phyloP scores from a whole-genome alignment of 192 early-diverging fungal genomes.

The Chytriomyces sp. region DNA sequence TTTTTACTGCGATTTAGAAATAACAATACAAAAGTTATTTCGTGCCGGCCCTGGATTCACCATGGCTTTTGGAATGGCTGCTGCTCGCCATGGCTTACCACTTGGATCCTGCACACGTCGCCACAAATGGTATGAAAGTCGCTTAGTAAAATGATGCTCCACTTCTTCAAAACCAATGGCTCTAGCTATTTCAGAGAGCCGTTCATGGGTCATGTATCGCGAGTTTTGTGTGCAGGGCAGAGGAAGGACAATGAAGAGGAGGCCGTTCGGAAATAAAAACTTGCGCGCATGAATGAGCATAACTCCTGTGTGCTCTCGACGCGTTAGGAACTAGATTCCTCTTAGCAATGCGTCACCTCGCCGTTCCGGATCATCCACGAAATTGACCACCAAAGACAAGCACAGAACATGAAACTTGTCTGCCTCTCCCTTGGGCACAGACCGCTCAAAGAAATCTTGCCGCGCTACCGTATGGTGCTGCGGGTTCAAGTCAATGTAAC shows the following conservation, averaged over 20 bases:
- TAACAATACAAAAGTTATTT: slow-evolving; percentile 81
- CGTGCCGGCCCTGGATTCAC: slow-evolving; percentile 61
- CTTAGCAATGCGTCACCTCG: slow-evolving; percentile 52
- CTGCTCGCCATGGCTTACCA: background rate
- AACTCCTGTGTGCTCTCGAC: slow-evolving; percentile 40
- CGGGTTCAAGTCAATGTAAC: slow-evolving; percentile 85
- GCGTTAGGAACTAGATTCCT: background rate
- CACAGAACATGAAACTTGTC: slow-evolving; percentile 76
- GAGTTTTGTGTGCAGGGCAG: slow-evolving; percentile 83
- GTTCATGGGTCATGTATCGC: slow-evolving; percentile 79
- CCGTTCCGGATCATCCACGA: slow-evolving; percentile 73
- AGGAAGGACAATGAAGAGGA: slow-evolving; percentile 79
- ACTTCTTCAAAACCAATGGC: slow-evolving; percentile 68
- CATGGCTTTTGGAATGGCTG: slow-evolving; percentile 58
- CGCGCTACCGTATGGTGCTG: slow-evolving; percentile 70
- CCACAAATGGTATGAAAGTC: slow-evolving; percentile 82
- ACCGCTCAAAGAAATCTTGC: slow-evolving; percentile 84
- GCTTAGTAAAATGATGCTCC: slow-evolving; percentile 65
- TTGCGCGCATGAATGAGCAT: slow-evolving; percentile 60
- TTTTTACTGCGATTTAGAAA: no score
- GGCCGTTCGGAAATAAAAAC: slow-evolving; percentile 54
- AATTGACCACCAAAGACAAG: slow-evolving; percentile 85
- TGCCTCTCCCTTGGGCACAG: slow-evolving; percentile 37
- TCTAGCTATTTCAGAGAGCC: slow-evolving; percentile 62
- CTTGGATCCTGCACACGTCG: slow-evolving; percentile 17